Evolutionary conservation across 208 protist species (phyloP), one percentile per base, ranked within the genome.

Genomic region (Ichthyophonus hoferi): DNA sequence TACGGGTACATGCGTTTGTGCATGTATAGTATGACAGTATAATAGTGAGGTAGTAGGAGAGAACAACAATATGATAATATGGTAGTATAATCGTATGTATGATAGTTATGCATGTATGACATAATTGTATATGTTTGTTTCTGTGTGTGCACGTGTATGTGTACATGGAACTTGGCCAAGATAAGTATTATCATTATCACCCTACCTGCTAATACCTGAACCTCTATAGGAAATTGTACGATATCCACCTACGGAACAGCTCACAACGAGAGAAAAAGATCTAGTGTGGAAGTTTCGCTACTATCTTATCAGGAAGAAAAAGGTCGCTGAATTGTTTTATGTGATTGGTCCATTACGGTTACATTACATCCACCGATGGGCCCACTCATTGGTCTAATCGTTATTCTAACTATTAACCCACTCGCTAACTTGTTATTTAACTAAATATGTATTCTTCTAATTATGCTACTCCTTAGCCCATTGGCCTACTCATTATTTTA

Each of bases 251-350:
- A 90, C 78, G 17, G 58, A 84, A n/a, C 1, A 2, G 40, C 81
- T 90, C 24, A 86, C 39, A 17, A 34, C 14, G 24, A 14, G 76
- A 12, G 88, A 90, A 40, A 90, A 84, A 40, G 88, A 86, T 40
- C 24, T 87, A 38, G 17, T 90, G 1, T 90, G 88, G 88, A 87
- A 86, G 35, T 84, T 79, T 41, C 40, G 88, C n/a, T 79, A 37
- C 58, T 86, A 86, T 42, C 37, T 88, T 3, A 88, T 58, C 37
- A 39, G 85, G 14, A 58, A 88, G 2, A 88, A 88, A 37, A 84
- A 84, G 38, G 50, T 67, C 14, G 50, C n/a, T n/a, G n/a, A n/a
- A n/a, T n/a, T n/a, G n/a, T n/a, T n/a, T n/a, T n/a, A n/a, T n/a
- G n/a, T n/a, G n/a, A n/a, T n/a, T n/a, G n/a, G n/a, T n/a, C n/a